Conservation (phyloP, 2,329 filamentous ascomycete species). For the Fonsecaea pedrosoi region DNA sequence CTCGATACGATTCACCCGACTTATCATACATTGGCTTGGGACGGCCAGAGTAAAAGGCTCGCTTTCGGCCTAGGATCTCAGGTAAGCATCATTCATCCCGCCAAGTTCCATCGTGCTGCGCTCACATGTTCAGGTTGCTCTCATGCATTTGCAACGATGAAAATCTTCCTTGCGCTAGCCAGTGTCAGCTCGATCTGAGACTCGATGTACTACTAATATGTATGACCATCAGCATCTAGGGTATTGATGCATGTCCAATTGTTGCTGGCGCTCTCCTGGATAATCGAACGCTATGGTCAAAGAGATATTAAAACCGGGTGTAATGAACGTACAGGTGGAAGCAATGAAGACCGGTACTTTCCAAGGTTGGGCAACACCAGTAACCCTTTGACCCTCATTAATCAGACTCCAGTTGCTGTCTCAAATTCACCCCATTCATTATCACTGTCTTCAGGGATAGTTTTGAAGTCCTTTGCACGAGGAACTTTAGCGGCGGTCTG, state of each 20-base stretch:
- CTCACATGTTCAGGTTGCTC: conserved; percentile 36
- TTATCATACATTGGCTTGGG: conserved; percentile 58
- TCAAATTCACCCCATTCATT: conserved; percentile 42
- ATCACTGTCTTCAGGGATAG: conserved; percentile 10
- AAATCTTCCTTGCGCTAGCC: background rate
- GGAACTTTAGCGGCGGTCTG: background rate
- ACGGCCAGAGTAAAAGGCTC: conserved; percentile 60
- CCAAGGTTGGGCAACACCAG: conserved; percentile 18
- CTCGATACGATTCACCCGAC: conserved; percentile 40
- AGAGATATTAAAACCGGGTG: background rate
- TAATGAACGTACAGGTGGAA: background rate
- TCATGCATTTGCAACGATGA: conserved; percentile 41
- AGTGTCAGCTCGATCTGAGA: background rate
- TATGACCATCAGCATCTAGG: conserved; percentile 2
- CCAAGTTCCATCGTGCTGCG: background rate
- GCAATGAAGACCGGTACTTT: conserved; percentile 1
- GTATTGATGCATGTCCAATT: background rate
- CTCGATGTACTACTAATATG: conserved; percentile 4
- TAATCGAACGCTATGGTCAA: background rate
- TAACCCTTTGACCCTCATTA: conserved; percentile 2
- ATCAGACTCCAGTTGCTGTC: conserved; percentile 30
- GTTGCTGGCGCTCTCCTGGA: background rate
- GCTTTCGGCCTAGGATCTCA: conserved; percentile 58
- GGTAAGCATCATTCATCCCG: conserved; percentile 45
- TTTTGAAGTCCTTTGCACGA: conserved; percentile 4